Evolutionary conservation across 257 asterid species (phyloP).

Genomic region (Solanum boliviense): DNA sequence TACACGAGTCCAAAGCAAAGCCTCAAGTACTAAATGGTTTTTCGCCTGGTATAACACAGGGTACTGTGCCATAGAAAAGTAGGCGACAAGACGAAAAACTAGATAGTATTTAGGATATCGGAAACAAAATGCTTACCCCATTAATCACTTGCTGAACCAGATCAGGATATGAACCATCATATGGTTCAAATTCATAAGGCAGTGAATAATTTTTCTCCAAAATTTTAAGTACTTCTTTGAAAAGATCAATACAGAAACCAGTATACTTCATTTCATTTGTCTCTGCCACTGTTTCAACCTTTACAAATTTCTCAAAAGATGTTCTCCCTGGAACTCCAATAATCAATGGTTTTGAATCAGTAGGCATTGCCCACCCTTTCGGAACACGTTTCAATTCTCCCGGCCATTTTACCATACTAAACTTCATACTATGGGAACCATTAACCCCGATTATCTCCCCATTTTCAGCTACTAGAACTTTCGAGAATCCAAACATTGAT

Average conservation of each 20-base stretch:
- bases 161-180: constrained; percentile 12
- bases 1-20: background rate
- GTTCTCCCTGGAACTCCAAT: constrained; percentile 28
- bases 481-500: constrained; percentile 11
- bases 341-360: constrained; percentile 14
- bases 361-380: constrained; percentile 40
- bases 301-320: constrained; percentile 12
- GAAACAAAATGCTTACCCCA: constrained; percentile 8
- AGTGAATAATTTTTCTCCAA: constrained; percentile 12
- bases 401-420: constrained; percentile 21
- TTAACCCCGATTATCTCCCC: background rate
- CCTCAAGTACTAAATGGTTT: background rate
- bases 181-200: constrained; percentile 13
- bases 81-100: background rate
- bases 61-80: background rate
- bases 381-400: constrained; percentile 28
- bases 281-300: constrained; percentile 1
- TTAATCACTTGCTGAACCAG: constrained; percentile 10
- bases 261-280: background rate
- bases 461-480: background rate
- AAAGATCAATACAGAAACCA: constrained; percentile 32
- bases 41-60: background rate
- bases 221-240: constrained; percentile 5
- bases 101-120: background rate
- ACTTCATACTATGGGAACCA: background rate